These are phyloP conservation scores for Apiotrichum gracile DNA, from an alignment of 1,284 basidiomycete genomes.

Conservation along the genomic window DNA sequence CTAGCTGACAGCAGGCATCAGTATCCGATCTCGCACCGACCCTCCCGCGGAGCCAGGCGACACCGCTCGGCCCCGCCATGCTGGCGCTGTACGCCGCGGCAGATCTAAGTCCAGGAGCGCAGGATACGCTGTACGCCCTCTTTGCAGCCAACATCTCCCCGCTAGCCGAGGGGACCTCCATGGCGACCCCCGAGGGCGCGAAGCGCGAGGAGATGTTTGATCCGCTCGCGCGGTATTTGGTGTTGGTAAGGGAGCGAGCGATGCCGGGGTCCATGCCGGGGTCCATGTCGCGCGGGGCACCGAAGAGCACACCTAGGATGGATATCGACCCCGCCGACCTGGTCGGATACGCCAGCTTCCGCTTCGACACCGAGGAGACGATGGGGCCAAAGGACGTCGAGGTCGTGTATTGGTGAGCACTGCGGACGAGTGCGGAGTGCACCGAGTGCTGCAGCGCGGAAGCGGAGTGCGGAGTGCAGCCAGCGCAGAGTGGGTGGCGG, in stretches of 20 bases:
- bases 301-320: neutral
- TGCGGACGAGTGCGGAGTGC: too few species aligned
- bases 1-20: neutral
- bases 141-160: slow-evolving; percentile 35
- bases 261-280: slow-evolving; percentile 20
- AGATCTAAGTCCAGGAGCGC: slow-evolving; percentile 5
- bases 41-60: slow-evolving; percentile 8
- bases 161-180: slow-evolving; percentile 23
- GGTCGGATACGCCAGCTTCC: slow-evolving; percentile 39
- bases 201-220: slow-evolving; percentile 44
- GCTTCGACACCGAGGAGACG: slow-evolving; percentile 47
- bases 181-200: slow-evolving; percentile 19
- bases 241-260: slow-evolving; percentile 4
- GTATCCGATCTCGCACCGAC: slow-evolving; percentile 16
- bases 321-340: slow-evolving; percentile 18
- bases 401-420: slow-evolving; percentile 40
- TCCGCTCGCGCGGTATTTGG: slow-evolving; percentile 27
- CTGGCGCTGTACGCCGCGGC: slow-evolving; percentile 14
- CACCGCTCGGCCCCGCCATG: neutral
- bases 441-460: too few species aligned
- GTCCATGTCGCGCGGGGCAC: neutral
- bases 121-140: slow-evolving; percentile 27
- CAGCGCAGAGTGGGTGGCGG: neutral
- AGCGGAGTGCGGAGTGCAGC: neutral
- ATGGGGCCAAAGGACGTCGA: slow-evolving; percentile 29